Percentiles rank a stretch among this genome's conserved stretches.
Evolutionary conservation across 2,329 filamentous ascomycete genomes (phyloP).

Genomic region (Xylaria arbuscula): DNA sequence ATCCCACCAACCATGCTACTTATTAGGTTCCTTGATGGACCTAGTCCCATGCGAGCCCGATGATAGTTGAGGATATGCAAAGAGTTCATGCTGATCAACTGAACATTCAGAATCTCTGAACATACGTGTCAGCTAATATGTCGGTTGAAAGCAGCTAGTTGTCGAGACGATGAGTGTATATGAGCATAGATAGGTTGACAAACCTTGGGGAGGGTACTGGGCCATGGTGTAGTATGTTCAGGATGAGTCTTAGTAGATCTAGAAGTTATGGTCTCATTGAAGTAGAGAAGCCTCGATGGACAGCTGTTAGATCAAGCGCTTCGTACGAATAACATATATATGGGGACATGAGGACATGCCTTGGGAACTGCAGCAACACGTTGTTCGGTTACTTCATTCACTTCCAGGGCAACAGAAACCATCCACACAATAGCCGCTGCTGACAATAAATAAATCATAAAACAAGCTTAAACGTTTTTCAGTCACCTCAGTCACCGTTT

Average conservation of each 20-base stretch:
- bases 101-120: not conserved
- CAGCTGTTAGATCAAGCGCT: not conserved
- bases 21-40: constrained; percentile 25
- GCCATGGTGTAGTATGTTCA: constrained; percentile 17
- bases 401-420: not conserved
- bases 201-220: constrained; percentile 10
- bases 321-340: not conserved
- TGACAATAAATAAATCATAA: not conserved
- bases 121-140: not conserved
- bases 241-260: not conserved
- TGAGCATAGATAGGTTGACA: not conserved
- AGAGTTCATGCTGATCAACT: not conserved
- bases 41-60: constrained; percentile 9
- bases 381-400: not conserved
- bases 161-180: not conserved
- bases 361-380: not conserved
- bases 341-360: not conserved
- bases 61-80: constrained; percentile 9
- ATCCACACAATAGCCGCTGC: not conserved
- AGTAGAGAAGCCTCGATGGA: not conserved
- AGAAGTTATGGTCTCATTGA: not conserved
- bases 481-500: too few relatives aligned
- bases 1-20: constrained; percentile 5
- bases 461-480: not conserved
- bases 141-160: not conserved